Conservation (phyloP, 495 filamentous ascomycete species). For the Trichocladium antarcticum region DNA sequence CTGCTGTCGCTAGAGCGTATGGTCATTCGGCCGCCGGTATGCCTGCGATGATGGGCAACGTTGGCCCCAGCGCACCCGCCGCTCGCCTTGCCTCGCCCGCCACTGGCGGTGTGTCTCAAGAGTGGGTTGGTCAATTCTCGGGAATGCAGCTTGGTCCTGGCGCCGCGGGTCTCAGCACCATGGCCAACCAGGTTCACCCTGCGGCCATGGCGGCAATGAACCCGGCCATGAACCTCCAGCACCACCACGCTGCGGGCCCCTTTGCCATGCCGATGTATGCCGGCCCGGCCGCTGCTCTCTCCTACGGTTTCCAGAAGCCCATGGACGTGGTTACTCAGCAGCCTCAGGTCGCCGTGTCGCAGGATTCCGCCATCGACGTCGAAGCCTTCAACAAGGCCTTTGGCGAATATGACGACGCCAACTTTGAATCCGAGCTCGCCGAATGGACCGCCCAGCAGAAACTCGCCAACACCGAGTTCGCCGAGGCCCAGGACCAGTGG, state of each 20-base stretch:
- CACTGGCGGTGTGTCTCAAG: slow-evolving; percentile 8
- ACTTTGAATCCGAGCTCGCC: slow-evolving; percentile 17
- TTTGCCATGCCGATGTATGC: slow-evolving; percentile 6
- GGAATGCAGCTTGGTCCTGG: slow-evolving; percentile 16
- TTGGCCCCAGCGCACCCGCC: slow-evolving; percentile 2
- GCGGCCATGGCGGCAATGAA: slow-evolving; percentile 2
- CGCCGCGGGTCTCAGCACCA: slow-evolving; percentile 1
- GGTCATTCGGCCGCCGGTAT: slow-evolving; percentile 1
- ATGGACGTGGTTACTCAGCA: not conserved
- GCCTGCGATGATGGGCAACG: not conserved
- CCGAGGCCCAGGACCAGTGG: slow-evolving; percentile 21
- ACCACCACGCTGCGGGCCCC: not conserved
- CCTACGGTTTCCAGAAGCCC: not conserved
- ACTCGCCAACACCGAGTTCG: slow-evolving; percentile 9
- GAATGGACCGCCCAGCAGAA: slow-evolving; percentile 12
- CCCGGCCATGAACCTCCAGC: slow-evolving; percentile 4
- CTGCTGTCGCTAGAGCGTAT: not conserved
- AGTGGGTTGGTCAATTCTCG: slow-evolving; percentile 23
- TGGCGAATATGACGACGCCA: slow-evolving; percentile 17
- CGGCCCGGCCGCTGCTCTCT: not conserved
- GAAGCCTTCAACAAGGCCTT: slow-evolving; percentile 25
- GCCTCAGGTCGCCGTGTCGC: not conserved
- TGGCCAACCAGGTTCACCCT: not conserved
- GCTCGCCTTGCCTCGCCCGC: slow-evolving; percentile 7
- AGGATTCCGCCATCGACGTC: slow-evolving; percentile 10